Base-by-base conservation (phyloP, 257 asterid species). In the Mitragyna speciosa region DNA sequence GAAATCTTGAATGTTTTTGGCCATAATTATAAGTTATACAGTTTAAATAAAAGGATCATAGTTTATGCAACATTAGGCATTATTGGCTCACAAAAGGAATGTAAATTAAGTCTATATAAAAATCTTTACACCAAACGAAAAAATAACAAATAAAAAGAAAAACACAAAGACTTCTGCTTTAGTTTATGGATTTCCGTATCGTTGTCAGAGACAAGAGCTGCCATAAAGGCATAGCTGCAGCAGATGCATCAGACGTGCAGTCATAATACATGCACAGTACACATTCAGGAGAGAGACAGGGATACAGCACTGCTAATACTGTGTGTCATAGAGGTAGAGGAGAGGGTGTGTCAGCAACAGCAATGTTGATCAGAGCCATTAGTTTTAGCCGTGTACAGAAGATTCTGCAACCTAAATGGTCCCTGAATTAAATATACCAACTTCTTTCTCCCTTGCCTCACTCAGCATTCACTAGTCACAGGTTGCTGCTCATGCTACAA, bases 381-480 rank as follows among this genome's bases (percentile, higher is more conserved):
- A 89, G 87, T 84, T 90, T 85, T 90, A 86, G 87, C 90, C 94
- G 86, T 91, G 90, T 85, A 90, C 94, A 87, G 86, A 86, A 90
- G 95, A 93, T 91, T 87, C 96, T 95, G 97, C 94, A 82, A 76
- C 94, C 82, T 77, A 66, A 84, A 91, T 94, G 97, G 93, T 87
- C 97, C 97, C 92, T 89, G 82, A 87, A 91, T 82, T 93, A 89
- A 90, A 87, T 92, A 91, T 73, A 82, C 97, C 90, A 83, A 82
- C 89, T 76, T 16, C 69, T 80, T 80, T 75, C 8, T 59, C 49
- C 7, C 76, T 67, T 43, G 86, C 56, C 74, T 67, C 47, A 76
- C 51, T n/a, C 59, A 1, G 4, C 24, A 17, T 6, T 6, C n/a
- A 6, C n/a, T 54, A 19, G n/a, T 54, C 17, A 17, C 36, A 10